Conservation (phyloP, 1,284 basidiomycete species). For the Neolentinus lepideus region DNA sequence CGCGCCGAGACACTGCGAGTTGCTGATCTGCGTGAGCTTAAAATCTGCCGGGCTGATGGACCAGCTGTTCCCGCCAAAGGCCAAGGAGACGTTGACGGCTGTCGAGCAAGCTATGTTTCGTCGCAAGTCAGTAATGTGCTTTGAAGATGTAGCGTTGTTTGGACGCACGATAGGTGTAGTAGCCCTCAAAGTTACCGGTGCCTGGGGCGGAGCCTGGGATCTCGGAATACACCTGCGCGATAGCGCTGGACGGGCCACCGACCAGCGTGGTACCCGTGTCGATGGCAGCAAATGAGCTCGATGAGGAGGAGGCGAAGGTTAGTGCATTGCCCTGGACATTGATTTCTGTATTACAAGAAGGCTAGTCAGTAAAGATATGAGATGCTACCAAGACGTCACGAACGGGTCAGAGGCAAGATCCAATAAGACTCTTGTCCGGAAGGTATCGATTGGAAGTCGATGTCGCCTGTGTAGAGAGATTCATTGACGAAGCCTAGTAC, state of each 20-base stretch:
- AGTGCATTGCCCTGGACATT: slow-evolving; percentile 21
- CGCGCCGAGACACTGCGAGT: slow-evolving; percentile 42
- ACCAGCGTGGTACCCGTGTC: slow-evolving; percentile 38
- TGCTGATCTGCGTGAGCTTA: slow-evolving; percentile 31
- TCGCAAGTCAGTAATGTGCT: background rate
- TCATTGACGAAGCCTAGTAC: slow-evolving; percentile 23
- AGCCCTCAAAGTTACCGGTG: slow-evolving; percentile 20
- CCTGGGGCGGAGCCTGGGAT: slow-evolving; percentile 24
- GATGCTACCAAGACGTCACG: background rate
- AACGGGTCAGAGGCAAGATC: slow-evolving; percentile 20
- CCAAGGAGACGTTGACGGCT: slow-evolving; percentile 20
- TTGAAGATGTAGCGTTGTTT: background rate
- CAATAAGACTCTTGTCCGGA: slow-evolving; percentile 16
- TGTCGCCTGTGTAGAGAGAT: slow-evolving; percentile 29
- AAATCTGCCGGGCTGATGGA: slow-evolving; percentile 43
- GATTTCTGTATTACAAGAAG: slow-evolving; percentile 5
- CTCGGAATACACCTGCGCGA: slow-evolving; percentile 29
- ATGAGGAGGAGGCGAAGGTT: slow-evolving; percentile 11
- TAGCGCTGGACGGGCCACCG: slow-evolving; percentile 23
- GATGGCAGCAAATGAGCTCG: slow-evolving; percentile 23
- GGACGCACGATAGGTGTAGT: slow-evolving; percentile 20
- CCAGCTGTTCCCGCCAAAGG: slow-evolving; percentile 33
- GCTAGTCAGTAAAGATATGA: background rate
- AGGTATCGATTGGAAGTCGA: slow-evolving; percentile 27
- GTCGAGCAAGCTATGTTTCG: slow-evolving; percentile 15